Evolutionary conservation across 2,329 filamentous ascomycete genomes (phyloP), one percentile per base, ranked within the genome.

Genomic region (Aspergillus fijiensis): DNA sequence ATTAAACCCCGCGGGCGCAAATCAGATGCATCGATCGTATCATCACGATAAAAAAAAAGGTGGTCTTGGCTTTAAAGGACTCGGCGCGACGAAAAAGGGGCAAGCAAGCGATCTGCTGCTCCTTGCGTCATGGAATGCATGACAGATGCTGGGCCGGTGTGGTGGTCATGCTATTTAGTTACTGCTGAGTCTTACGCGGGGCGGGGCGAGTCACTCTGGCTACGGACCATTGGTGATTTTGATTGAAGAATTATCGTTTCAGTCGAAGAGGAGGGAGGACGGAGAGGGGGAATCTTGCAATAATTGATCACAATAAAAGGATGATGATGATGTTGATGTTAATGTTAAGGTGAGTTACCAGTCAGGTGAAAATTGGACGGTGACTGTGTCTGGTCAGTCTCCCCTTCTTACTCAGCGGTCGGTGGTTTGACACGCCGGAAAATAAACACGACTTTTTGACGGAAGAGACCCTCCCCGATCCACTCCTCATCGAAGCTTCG

Each of bases 81-180:
- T 45, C 23, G n/a, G 33, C 45, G 9, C 27, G 27, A 49, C 19
- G 19, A 51, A 63, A 63, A 63, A 56, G 59, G 61, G 57, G 57
- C 51, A 33, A 42, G 33, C 54, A 61, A 61, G 62, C 60, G 61
- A 63, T 52, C 47, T 16, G 54, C 51, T 31, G 19, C 47, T 60
- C 61, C 61, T 63, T 63, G 61, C 61, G 49, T 63, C 58, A 42
- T 50, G 55, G 61, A 63, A 63, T 63, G 61, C 61, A 63, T 63
- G 59, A 58, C 59, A 61, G 56, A 57, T 63, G 59, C 50, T 55
- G 60, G 58, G 56, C 53, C 51, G 54, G 51, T 53, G 60, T 29
- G 49, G 58, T 55, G 21, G 25, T 53, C 49, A 54, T 42, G 23
- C 23, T 23, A 23, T 23, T 23, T 23, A 23, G 23, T 9, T 29